phyloP scores from a whole-genome alignment of 768 basidiomycete genomes.

The Lactarius hengduanensis region DNA sequence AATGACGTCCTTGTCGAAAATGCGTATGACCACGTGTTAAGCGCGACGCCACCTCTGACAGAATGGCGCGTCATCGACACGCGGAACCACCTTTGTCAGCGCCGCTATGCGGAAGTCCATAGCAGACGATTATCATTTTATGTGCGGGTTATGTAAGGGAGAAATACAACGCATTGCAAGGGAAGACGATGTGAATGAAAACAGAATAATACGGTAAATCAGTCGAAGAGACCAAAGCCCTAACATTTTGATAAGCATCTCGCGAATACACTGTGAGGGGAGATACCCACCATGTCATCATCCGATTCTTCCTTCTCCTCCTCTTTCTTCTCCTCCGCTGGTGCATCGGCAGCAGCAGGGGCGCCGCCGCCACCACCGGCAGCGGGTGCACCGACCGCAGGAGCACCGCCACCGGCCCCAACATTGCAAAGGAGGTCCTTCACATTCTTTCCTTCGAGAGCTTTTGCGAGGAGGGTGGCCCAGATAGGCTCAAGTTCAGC shows the following conservation, averaged over 20 bases:
- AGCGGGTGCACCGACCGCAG: constrained; percentile 58
- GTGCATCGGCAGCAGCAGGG: constrained; percentile 66
- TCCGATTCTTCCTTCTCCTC: constrained; percentile 88
- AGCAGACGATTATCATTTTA: constrained; percentile 14
- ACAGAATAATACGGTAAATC: constrained; percentile 34
- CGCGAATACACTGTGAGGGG: not conserved
- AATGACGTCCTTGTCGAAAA: constrained; percentile 15
- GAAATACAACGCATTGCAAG: constrained; percentile 19
- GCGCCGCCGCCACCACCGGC: constrained; percentile 57
- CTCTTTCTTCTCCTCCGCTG: constrained; percentile 78
- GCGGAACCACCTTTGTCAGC: not conserved
- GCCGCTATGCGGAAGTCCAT: not conserved
- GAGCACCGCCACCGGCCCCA: constrained; percentile 86
- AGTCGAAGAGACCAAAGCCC: constrained; percentile 98
- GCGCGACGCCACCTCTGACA: constrained; percentile 5
- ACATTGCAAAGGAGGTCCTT: constrained; percentile 95
- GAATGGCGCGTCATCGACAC: not conserved
- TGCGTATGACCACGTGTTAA: constrained; percentile 9
- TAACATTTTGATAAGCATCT: constrained; percentile 33
- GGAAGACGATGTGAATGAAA: constrained; percentile 11
- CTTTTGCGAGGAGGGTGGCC: constrained; percentile 95
- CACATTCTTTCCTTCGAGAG: constrained; percentile 96
- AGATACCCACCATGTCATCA: constrained; percentile 76
- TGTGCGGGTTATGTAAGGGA: constrained; percentile 9
- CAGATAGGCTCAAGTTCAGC: constrained; percentile 95